Evolutionary conservation across 2,329 filamentous ascomycete genomes (phyloP), one percentile per base, ranked within the genome.

Genomic region (Coleophoma crateriformis): DNA sequence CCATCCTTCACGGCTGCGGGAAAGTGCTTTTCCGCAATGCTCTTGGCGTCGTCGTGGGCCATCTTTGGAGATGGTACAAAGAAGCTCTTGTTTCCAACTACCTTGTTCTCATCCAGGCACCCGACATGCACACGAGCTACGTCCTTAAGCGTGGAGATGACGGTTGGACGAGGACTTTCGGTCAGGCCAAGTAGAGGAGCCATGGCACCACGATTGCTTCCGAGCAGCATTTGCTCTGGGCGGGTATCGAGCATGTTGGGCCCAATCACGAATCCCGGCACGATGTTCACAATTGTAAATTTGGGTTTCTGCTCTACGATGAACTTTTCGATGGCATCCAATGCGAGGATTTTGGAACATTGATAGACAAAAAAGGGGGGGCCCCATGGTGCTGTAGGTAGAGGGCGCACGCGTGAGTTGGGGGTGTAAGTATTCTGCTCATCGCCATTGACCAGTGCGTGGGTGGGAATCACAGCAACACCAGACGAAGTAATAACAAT

Each of bases 311-410:
- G 34, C 14, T 55, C 20, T n/a, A 50, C 48, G 38, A 56, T 45
- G 55, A 65, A 63, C 34, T 54, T 35, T 13, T 50, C 50, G 33
- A 56, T 58, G 6, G 56, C 57, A 22, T 54, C 53, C 45, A 58
- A 59, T 14, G 64, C 50, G 0, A 62, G 53, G 4, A 56, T 54
- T 46, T 65, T 66, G 27, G 62, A 62, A 42, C 53, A 56, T 38
- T 52, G 61, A 43, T 67, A 66, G 3, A 62, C 64, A 52, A 61
- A 53, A 55, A 61, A 59, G 39, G 56, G 32, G 10, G 11, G 4
- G 3, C 33, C 14, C 50, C 39, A 56, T 2, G 56, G 45, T 27
- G 8, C 19, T 2, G 38, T 39, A 32, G 46, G 39, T 2, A 41
- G 15, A 6, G 38, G 38, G 17, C 22, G 17, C 17, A 19, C 3